Percentiles rank a stretch among this genome's conserved stretches.
These are phyloP conservation scores for Aureobasidium uvarum DNA, from an alignment of 2,329 filamentous ascomycete genomes.

Conservation along the genomic window DNA sequence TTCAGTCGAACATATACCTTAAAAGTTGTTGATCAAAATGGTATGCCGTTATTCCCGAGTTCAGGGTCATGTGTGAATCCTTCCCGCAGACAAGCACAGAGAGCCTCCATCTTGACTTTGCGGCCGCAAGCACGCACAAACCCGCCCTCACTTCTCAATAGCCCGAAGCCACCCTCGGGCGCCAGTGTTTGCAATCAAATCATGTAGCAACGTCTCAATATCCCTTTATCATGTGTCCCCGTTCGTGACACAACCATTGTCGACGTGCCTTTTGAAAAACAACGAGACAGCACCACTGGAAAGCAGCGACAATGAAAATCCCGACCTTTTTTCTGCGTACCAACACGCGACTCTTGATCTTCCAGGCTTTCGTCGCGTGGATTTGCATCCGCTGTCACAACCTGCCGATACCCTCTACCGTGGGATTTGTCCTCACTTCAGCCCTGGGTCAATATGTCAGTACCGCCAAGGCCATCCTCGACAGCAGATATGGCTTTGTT, in stretches of 20 bases:
- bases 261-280: neutral
- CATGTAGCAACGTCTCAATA: neutral
- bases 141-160: neutral
- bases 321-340: conserved; percentile 13
- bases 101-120: neutral
- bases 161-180: neutral
- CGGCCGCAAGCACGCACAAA: neutral
- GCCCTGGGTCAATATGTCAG: neutral
- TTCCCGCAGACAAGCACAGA: neutral
- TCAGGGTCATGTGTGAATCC: neutral
- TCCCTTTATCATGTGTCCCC: neutral
- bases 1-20: too few relatives aligned
- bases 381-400: neutral
- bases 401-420: neutral
- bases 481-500: neutral
- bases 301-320: conserved; percentile 2
- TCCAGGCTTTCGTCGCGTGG: conserved; percentile 19
- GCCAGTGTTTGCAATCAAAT: neutral
- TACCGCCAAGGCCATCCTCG: neutral
- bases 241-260: neutral
- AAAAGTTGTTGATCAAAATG: neutral
- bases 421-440: neutral
- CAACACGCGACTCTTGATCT: neutral
- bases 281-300: neutral
- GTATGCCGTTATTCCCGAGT: neutral